These are phyloP conservation scores for Penicillium oxalicum DNA, from an alignment of 2,329 filamentous ascomycete genomes.

Conservation along the genomic window DNA sequence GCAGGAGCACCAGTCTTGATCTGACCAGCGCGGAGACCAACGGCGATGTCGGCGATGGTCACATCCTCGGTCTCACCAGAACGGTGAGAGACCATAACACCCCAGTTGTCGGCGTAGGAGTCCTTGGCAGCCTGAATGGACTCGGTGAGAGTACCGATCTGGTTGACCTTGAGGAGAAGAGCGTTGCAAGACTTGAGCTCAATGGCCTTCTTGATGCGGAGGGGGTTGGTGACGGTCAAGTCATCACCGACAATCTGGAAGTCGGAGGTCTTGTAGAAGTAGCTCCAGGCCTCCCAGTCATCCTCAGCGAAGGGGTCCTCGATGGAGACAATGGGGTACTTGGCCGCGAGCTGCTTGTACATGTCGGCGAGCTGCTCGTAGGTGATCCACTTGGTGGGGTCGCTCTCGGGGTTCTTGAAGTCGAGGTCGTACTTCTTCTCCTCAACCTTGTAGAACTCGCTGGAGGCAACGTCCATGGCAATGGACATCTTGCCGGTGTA, in stretches of 20 bases:
- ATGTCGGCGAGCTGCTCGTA: conserved; percentile 93
- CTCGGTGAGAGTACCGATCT: conserved; percentile 98
- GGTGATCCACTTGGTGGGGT: conserved; percentile 94
- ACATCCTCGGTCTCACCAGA: conserved; percentile 99
- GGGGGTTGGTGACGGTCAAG: conserved; percentile 96
- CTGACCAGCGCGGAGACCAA: conserved; percentile 92
- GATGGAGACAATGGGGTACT: conserved; percentile 98
- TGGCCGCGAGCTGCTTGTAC: conserved; percentile 80
- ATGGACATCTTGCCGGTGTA: conserved; percentile 97
- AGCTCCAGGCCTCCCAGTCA: conserved; percentile 99
- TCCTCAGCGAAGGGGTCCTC: conserved; percentile 99
- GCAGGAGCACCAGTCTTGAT: conserved; percentile 98
- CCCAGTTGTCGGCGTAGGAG: conserved; percentile 91
- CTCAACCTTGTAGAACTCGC: conserved; percentile 97
- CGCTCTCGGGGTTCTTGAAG: conserved; percentile 99
- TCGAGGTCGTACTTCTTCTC: conserved; percentile 99
- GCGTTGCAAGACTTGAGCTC: conserved; percentile 98
- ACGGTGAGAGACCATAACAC: conserved; percentile 99
- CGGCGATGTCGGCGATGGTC: conserved; percentile 95
- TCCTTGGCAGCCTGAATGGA: conserved; percentile 99
- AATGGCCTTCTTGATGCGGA: conserved; percentile 99
- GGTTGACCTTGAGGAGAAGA: conserved; percentile 98
- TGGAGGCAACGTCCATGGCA: conserved; percentile 97
- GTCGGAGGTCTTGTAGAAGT: conserved; percentile 99
- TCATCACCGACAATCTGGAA: conserved; percentile 99